Evolutionary conservation across 2,329 filamentous ascomycete species (phyloP), one percentile per base, ranked within the genome.

Genomic region (Colletotrichum acutatum): DNA sequence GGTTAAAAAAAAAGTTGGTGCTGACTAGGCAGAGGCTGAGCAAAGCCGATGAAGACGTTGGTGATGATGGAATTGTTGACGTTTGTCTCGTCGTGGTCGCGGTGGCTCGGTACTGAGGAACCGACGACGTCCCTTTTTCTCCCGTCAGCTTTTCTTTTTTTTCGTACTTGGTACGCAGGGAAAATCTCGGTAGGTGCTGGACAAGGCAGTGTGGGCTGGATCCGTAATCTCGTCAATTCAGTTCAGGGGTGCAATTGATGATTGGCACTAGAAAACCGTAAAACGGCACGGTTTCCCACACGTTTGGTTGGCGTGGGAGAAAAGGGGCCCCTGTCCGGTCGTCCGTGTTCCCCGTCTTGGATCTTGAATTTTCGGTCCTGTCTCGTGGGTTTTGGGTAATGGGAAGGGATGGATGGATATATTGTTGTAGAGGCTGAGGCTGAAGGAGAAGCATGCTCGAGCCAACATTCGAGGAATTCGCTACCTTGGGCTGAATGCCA

Each of bases 201-300:
- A 58, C 34, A 46, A 26, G 34, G 34, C 53, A 49, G 42, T 49
- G 8, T 52, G 54, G 68, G 28, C 68, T 68, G 68, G 58, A 68
- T 68, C 69, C 69, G 65, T 54, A 72, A 72, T 68, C 65, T 69
- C 66, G 59, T 64, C 66, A 72, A 68, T 59, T n/a, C 58, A 58
- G 66, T 61, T 64, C 70, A 69, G 70, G 70, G 59, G 53, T 72
- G 30, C 37, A 26, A 16, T 22, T 22, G 68, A 61, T 57, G 57
- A 67, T 67, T 66, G 42, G 68, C 68, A 62, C 63, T 71, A 71
- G 14, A 42, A 61, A 58, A 49, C 42, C 42, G 19, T 49, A 49
- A 49, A 66, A n/a, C n/a, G 24, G 68, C 63, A 61, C 68, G 46
- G 26, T 49, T 68, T 53, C 42, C 62, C 68, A 37, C 54, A 32